Base-by-base conservation (phyloP, 163 green algal genomes). In the Chlorella variabilis region DNA sequence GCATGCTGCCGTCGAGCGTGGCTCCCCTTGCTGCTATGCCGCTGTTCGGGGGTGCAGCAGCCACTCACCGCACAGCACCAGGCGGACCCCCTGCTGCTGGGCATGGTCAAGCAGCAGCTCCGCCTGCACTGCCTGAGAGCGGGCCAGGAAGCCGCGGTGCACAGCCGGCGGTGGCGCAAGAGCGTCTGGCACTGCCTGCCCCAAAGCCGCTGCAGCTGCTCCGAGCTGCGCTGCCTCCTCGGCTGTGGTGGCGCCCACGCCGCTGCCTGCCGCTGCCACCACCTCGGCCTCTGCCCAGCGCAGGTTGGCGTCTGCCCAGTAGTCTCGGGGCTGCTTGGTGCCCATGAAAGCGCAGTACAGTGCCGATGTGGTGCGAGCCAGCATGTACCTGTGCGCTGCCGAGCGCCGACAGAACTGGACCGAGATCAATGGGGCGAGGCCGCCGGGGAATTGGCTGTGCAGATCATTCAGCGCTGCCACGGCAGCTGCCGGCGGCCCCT, bases 111-210 rank as follows among this genome's bases (percentile, higher is more conserved):
- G 71, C 13, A 88, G 66, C 20, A 31, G 36, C 33, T 87, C 84
- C 7, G 77, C 33, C 1, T 61, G 82, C 11, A 88, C 66, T 23
- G 59, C 75, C 21, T 63, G 23, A 0, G 84, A 42, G 13, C 83
- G 65, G 17, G 31, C 48, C n/a, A 87, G 48, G 42, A 88, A 87
- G 34, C 84, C 84, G 17, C 81, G 71, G 65, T 88, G 84, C 31
- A 54, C 84, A 0, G 58, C 76, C 0, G 75, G 48, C 17, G 33
- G 33, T 11, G 33, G 29, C 6, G 45, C 61, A 1, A 33, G 0
- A n/a, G 29, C 42, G 3, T 4, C 42, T 23, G 20, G 7, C 5
- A 9, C 41, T 11, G n/a, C 29, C 59, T 31, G 59, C n/a, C 8
- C 54, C 54, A 70, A 56, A 75, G 66, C 27, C 18, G 49, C 27